phyloP scores from a whole-genome alignment of 1,139 yeast species.

The Nakaseomyces glabratus region DNA sequence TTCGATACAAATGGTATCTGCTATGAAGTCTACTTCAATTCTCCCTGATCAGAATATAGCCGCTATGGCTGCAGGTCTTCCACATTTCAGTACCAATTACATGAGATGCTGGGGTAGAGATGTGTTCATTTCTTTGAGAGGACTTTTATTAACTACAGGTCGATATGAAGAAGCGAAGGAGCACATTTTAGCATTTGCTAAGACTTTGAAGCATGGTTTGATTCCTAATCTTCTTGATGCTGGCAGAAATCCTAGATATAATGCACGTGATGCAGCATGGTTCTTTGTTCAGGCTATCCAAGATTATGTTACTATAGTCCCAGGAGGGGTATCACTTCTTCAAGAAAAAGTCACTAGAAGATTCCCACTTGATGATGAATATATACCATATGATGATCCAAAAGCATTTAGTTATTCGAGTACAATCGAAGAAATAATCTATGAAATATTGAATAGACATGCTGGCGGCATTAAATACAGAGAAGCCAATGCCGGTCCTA shows the following conservation, averaged over 20 bases:
- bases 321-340: slow-evolving; percentile 58
- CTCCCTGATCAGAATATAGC: slow-evolving; percentile 56
- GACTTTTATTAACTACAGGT: slow-evolving; percentile 68
- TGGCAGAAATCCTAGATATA: slow-evolving; percentile 87
- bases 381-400: slow-evolving; percentile 57
- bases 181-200: slow-evolving; percentile 82
- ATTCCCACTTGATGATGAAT: slow-evolving; percentile 84
- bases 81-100: slow-evolving; percentile 81
- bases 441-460: slow-evolving; percentile 75
- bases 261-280: slow-evolving; percentile 98
- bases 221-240: slow-evolving; percentile 91
- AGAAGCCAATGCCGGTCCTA: slow-evolving; percentile 92
- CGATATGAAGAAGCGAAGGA: slow-evolving; percentile 68
- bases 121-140: slow-evolving; percentile 80
- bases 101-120: slow-evolving; percentile 99
- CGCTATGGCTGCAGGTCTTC: slow-evolving; percentile 90
- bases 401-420: slow-evolving; percentile 67
- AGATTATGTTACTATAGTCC: slow-evolving; percentile 63
- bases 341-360: slow-evolving; percentile 69
- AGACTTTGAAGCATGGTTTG: slow-evolving; percentile 87
- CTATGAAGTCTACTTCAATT: slow-evolving; percentile 65
- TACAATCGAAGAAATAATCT: slow-evolving; percentile 65
- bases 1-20: slow-evolving; percentile 81
- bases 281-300: slow-evolving; percentile 82
- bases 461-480: slow-evolving; percentile 81